A percentile compares a stretch with the other conserved stretches of the same genome.
These are phyloP conservation scores for Alternaria gaisen DNA, from an alignment of 2,329 filamentous ascomycete species.

Conservation along the genomic window DNA sequence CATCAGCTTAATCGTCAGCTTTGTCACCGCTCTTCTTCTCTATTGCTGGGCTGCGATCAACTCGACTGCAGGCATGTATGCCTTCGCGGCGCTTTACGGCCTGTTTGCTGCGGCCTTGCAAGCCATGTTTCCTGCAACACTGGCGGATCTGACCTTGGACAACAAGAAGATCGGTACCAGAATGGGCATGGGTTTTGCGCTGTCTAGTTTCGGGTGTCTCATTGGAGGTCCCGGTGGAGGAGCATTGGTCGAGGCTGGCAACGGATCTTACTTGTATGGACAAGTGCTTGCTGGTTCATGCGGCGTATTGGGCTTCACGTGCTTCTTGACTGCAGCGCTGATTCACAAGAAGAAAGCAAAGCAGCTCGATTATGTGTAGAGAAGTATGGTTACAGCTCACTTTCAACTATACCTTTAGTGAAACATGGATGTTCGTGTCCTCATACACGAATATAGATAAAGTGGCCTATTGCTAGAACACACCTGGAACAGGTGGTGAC, in stretches of 20 bases:
- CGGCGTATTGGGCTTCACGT: constrained; percentile 21
- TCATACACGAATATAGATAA: neutral
- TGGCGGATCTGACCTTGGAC: constrained; percentile 56
- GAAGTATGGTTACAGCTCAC: neutral
- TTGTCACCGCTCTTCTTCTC: constrained; percentile 54
- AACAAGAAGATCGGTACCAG: constrained; percentile 55
- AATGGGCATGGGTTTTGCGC: constrained; percentile 54
- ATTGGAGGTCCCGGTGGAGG: constrained; percentile 43
- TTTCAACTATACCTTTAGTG: constrained; percentile 27
- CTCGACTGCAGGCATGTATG: constrained; percentile 50
- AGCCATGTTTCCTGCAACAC: constrained; percentile 54
- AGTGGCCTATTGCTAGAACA: constrained; percentile 20
- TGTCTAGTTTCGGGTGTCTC: constrained; percentile 38
- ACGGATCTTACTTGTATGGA: constrained; percentile 53
- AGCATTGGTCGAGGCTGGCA: constrained; percentile 45
- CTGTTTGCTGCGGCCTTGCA: constrained; percentile 59
- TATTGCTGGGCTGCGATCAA: constrained; percentile 56
- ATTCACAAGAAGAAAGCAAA: constrained; percentile 18
- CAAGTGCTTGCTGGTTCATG: constrained; percentile 53
- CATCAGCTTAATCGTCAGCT: constrained; percentile 50
- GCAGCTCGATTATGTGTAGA: neutral
- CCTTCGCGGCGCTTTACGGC: constrained; percentile 58
- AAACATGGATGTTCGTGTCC: constrained; percentile 50
- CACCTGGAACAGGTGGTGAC: no score
- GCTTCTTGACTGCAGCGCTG: constrained; percentile 19